These are phyloP conservation scores for Begonia masoniana DNA, from an alignment of 306 rosid genomes.

Conservation along the genomic window DNA sequence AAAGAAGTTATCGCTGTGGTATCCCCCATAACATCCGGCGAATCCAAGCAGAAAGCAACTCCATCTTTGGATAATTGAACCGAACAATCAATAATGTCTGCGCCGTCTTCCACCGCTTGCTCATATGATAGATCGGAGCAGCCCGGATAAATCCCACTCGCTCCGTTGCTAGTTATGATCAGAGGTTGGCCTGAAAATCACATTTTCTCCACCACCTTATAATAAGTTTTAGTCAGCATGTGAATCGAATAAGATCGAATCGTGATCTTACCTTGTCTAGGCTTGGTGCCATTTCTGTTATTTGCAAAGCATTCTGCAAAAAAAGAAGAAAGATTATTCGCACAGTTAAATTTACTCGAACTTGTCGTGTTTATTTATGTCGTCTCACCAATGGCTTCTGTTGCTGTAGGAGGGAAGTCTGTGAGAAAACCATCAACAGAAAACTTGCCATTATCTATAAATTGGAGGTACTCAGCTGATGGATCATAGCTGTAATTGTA, in stretches of 20 bases:
- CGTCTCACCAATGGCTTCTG: conserved; percentile 62
- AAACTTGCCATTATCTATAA: conserved; percentile 36
- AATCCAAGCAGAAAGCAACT: conserved; percentile 53
- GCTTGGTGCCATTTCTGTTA: conserved; percentile 14
- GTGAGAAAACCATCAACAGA: conserved; percentile 76
- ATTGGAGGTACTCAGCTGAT: conserved; percentile 55
- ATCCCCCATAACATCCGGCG: conserved; percentile 25
- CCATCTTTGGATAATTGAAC: conserved; percentile 89
- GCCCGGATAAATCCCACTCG: conserved; percentile 74
- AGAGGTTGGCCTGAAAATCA: conserved; percentile 31
- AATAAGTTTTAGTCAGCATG: no score
- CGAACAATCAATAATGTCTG: conserved; percentile 77
- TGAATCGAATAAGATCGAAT: not conserved
- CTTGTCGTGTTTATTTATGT: no score
- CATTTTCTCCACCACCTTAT: not conserved
- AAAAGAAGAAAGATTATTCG: not conserved
- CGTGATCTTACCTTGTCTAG: conserved; percentile 31
- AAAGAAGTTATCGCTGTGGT: conserved; percentile 43
- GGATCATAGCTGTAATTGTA: conserved; percentile 64
- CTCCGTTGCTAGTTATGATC: conserved; percentile 67
- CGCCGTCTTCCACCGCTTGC: conserved; percentile 58
- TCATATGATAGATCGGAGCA: conserved; percentile 76
- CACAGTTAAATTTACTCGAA: no score
- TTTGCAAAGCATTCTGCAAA: conserved; percentile 58
- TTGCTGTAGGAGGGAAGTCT: conserved; percentile 64